Evolutionary conservation across 208 protist genomes (phyloP).

Genomic region (Leishmania tropica): DNA sequence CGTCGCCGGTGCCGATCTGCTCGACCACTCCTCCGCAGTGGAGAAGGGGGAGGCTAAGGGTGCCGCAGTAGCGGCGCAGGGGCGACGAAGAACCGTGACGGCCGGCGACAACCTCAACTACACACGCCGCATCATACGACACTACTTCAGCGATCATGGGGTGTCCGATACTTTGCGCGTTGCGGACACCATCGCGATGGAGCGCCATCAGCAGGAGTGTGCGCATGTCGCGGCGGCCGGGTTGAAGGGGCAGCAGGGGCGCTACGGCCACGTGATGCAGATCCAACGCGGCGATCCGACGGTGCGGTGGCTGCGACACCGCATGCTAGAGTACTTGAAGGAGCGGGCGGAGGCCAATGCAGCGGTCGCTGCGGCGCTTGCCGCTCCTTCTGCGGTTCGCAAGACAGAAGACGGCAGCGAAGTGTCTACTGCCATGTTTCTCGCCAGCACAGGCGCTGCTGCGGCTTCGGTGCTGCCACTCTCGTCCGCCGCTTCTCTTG

Average conservation of each 20-base stretch:
- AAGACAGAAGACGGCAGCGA: neutral
- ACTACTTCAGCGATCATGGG: constrained; percentile 65
- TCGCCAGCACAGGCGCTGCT: neutral
- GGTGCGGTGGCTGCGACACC: constrained; percentile 44
- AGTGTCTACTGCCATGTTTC: neutral
- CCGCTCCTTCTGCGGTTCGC: neutral
- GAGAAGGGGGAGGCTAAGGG: neutral
- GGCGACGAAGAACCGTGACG: neutral
- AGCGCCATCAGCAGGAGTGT: constrained; percentile 25
- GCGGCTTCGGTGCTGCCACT: neutral
- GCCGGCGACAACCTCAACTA: constrained; percentile 46
- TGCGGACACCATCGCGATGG: constrained; percentile 43
- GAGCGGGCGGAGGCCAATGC: constrained; percentile 6
- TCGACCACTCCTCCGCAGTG: neutral
- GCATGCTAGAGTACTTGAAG: constrained; percentile 32
- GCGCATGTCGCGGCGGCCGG: neutral
- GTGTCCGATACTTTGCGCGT: constrained; percentile 54
- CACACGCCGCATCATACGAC: constrained; percentile 40
- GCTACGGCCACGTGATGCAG: constrained; percentile 46
- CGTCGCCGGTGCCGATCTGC: constrained; percentile 30
- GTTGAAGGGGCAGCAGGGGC: constrained; percentile 2
- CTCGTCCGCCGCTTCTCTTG: neutral
- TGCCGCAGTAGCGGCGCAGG: neutral
- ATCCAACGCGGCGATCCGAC: constrained; percentile 50
- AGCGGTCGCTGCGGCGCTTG: neutral